Evolutionary conservation across 1,284 basidiomycete species (phyloP).

Genomic region (Coniferiporia sulphurascens): DNA sequence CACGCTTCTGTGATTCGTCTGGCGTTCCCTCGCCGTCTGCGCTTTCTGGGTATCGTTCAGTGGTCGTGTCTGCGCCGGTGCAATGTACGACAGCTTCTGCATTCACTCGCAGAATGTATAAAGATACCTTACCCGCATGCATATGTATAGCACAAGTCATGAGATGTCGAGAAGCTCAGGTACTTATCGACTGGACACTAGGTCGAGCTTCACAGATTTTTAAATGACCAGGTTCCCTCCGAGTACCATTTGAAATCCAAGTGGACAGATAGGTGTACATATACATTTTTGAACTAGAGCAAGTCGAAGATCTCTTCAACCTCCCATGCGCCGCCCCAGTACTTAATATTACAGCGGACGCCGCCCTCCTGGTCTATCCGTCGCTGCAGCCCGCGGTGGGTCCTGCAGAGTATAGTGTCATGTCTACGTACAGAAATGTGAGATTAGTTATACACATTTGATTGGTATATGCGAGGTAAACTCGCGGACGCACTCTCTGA

Average conservation of each 20-base stretch:
- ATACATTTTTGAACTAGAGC: background rate
- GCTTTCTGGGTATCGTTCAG: background rate
- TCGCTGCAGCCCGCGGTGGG: slow-evolving; percentile 68
- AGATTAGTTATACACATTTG: background rate
- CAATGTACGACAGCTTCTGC: background rate
- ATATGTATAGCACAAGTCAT: background rate
- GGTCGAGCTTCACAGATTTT: too few species aligned
- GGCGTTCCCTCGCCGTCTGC: background rate
- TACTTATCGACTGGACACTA: background rate
- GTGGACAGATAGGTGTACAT: background rate
- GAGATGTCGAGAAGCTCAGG: background rate
- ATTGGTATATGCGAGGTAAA: background rate
- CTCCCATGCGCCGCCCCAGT: slow-evolving; percentile 94
- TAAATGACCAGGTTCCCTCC: too few species aligned
- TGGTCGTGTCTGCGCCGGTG: background rate
- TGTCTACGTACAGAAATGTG: slow-evolving; percentile 40
- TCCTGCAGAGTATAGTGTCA: slow-evolving; percentile 76
- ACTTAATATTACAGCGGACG: slow-evolving; percentile 66
- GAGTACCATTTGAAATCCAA: too few species aligned
- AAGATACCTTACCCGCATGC: background rate
- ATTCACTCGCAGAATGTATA: background rate
- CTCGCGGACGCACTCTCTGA: slow-evolving; percentile 54
- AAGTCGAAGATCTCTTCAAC: slow-evolving; percentile 74
- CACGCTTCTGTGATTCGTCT: slow-evolving; percentile 13
- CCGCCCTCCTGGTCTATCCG: slow-evolving; percentile 75